phyloP scores from a whole-genome alignment of 2,329 filamentous ascomycete genomes.

The Penicillium sp. region DNA sequence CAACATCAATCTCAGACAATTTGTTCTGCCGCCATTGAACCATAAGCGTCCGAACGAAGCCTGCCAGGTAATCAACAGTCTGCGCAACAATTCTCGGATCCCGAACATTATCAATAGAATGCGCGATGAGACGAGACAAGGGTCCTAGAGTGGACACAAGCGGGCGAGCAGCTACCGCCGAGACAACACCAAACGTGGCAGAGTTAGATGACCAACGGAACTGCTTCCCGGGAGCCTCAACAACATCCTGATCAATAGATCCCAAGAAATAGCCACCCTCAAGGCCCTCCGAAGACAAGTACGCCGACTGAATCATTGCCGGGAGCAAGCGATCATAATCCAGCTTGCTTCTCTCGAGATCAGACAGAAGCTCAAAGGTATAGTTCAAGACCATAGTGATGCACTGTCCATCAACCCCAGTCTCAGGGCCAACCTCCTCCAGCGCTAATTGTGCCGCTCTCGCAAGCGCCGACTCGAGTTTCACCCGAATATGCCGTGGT shows the following conservation, averaged over 20 bases:
- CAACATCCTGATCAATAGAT: constrained; percentile 66
- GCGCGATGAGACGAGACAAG: constrained; percentile 62
- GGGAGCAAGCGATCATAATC: constrained; percentile 71
- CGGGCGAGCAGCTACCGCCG: constrained; percentile 57
- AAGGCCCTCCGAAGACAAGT: constrained; percentile 70
- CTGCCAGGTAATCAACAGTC: constrained; percentile 60
- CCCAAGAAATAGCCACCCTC: constrained; percentile 73
- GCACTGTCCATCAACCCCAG: constrained; percentile 51
- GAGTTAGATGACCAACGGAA: constrained; percentile 67
- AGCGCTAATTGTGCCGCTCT: constrained; percentile 75
- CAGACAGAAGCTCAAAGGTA: constrained; percentile 69
- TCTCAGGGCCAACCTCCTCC: constrained; percentile 53
- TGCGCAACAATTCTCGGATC: constrained; percentile 47
- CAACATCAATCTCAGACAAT: constrained; percentile 69
- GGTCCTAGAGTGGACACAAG: constrained; percentile 62
- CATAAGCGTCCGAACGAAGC: constrained; percentile 65
- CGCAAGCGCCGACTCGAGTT: constrained; percentile 71
- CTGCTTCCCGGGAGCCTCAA: constrained; percentile 53
- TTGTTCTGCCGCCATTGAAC: constrained; percentile 74
- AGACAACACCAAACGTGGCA: constrained; percentile 57
- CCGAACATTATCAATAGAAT: constrained; percentile 58
- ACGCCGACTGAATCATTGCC: constrained; percentile 65
- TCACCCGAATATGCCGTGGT: constrained; percentile 62
- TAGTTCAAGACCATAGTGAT: constrained; percentile 74
- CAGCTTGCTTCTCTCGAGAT: constrained; percentile 57